Base-by-base conservation (phyloP, 1,284 basidiomycete species). In the Neotropicomus parvogracilis region DNA sequence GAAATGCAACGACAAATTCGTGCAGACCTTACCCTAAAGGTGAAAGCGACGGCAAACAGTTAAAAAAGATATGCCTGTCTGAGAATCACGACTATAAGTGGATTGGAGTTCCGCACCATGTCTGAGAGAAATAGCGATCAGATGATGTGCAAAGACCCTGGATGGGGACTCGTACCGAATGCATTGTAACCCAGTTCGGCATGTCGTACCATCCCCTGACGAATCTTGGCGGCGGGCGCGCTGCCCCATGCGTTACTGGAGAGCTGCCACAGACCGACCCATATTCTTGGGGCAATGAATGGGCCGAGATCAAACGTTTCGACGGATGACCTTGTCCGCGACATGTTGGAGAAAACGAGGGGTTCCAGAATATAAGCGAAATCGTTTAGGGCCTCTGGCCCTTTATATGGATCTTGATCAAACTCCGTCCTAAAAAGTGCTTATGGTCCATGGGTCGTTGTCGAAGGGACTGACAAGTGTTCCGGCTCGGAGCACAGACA, bases 171-270 rank as follows among this genome's bases (percentile, higher is more conserved):
- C 65, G 49, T 56, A 87, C 85, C 86, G 68, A 90, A 90, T 21
- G 85, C 82, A 45, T 74, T 82, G 59, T 81, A 89, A 13, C 87
- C 88, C 21, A 72, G 69, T 29, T 81, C 74, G 45, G 78, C 76
- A 59, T 87, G 79, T 28, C 72, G 75, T 14, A 64, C 70, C 86
- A 90, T 89, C 36, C 78, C 80, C 51, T 77, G 71, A 48, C 81
- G 79, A 52, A 91, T 78, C 63, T 80, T 83, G 20, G 75, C 59
- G 2, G 80, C 78, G 0, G 85, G 73, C 1, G 85, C 84, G 40
- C 79, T 84, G 14, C 88, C 88, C 88, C 88, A 91, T 2, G 86
- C 85, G 44, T 83, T 85, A 62, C 82, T 83, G 13, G 88, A 89
- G 31, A 91, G 77, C 56, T 91, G 88, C 88, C 88, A 91, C 8